Percentiles rank a stretch among this genome's conserved stretches.
Evolutionary conservation across 306 rosid genomes (phyloP).

Genomic region (Quercus suber): DNA sequence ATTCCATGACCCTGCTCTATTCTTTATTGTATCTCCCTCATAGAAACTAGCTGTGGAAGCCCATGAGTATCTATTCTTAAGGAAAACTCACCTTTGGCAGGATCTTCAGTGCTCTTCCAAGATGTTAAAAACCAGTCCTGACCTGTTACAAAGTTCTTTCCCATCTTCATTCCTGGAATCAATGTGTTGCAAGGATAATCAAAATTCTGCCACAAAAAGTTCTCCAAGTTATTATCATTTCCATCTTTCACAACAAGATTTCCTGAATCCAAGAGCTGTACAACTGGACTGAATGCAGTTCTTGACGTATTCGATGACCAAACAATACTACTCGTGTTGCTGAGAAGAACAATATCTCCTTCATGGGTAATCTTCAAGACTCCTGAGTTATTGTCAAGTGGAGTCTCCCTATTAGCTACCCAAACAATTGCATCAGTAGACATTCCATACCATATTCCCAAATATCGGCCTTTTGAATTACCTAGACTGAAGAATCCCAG

Average conservation of each 20-base stretch:
- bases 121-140: constrained; percentile 20
- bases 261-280: constrained; percentile 28
- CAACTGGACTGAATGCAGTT: constrained; percentile 8
- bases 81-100: constrained; percentile 32
- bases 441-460: constrained; percentile 61
- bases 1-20: constrained; percentile 24
- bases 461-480: constrained; percentile 32
- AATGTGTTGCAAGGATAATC: constrained; percentile 50
- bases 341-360: constrained; percentile 21
- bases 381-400: constrained; percentile 33
- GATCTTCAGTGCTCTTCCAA: constrained; percentile 44
- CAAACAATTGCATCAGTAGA: constrained; percentile 37
- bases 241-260: constrained; percentile 36
- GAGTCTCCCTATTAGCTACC: constrained; percentile 53
- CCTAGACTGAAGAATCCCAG: constrained; percentile 61
- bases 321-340: not conserved
- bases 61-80: not conserved
- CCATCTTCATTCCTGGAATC: constrained; percentile 46
- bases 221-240: not conserved
- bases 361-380: not conserved
- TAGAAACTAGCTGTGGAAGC: not conserved
- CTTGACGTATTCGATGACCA: constrained; percentile 11
- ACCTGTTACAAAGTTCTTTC: constrained; percentile 31
- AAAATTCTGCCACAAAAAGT: constrained; percentile 40
- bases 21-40: not conserved